phyloP scores from a whole-genome alignment of 768 basidiomycete species.

The Mycena rosella region DNA sequence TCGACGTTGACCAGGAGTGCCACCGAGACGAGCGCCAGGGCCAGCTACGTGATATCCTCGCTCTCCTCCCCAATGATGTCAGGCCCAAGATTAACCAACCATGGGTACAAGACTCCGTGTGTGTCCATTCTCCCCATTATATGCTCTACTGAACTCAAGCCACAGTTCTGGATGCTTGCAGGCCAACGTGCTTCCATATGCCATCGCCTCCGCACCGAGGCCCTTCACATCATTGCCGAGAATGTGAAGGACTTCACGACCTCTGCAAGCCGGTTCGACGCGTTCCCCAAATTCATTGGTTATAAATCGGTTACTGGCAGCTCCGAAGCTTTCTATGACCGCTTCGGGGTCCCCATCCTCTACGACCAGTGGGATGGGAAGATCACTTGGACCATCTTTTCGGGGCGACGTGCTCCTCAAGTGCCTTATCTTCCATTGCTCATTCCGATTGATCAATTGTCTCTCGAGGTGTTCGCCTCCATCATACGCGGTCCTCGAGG shows the following conservation, averaged over 20 bases:
- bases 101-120: slow-evolving; percentile 3
- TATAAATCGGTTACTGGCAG: background rate
- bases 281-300: background rate
- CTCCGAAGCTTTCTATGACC: background rate
- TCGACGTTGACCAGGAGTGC: slow-evolving; percentile 1
- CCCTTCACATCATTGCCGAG: background rate
- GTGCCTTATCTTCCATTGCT: background rate
- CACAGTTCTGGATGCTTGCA: background rate
- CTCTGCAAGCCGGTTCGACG: background rate
- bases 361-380: background rate
- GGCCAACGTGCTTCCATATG: background rate
- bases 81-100: background rate
- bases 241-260: background rate
- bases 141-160: background rate
- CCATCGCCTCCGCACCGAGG: background rate
- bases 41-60: background rate
- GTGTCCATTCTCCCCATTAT: background rate
- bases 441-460: background rate
- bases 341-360: background rate
- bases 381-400: background rate
- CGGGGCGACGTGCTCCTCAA: background rate
- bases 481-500: slow-evolving; percentile 2
- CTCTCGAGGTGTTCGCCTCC: background rate
- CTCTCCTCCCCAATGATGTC: background rate
- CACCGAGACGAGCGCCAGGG: background rate